These are phyloP conservation scores for Solanum appendiculatum DNA, from an alignment of 257 asterid genomes.

Conservation along the genomic window DNA sequence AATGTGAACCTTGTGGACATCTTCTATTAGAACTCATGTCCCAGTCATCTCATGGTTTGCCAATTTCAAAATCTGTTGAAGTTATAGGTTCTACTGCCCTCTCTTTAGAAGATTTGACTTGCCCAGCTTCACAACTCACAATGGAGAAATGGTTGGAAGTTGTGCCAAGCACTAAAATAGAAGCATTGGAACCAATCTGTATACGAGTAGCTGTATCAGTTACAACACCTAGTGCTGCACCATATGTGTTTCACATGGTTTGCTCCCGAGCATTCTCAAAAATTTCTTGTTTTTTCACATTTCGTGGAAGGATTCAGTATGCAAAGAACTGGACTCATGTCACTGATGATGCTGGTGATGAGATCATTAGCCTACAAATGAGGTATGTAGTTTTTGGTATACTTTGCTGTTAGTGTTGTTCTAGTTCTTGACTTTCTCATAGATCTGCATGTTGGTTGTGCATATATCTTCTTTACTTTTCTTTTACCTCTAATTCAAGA, in stretches of 20 bases:
- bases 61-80: constrained; percentile 32
- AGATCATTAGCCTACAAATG: constrained; percentile 61
- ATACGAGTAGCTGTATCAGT: constrained; percentile 75
- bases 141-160: constrained; percentile 87
- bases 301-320: constrained; percentile 36
- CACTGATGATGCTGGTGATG: constrained; percentile 58
- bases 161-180: constrained; percentile 41
- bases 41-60: constrained; percentile 25
- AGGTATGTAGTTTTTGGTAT: constrained; percentile 32
- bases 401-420: neutral
- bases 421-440: neutral
- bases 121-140: constrained; percentile 37
- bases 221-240: constrained; percentile 61
- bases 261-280: constrained; percentile 44
- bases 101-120: constrained; percentile 43
- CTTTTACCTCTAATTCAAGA: neutral
- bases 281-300: constrained; percentile 57
- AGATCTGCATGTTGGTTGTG: neutral
- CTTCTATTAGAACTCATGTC: constrained; percentile 57
- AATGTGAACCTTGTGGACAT: constrained; percentile 70
- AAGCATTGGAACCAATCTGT: constrained; percentile 38
- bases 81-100: constrained; percentile 49
- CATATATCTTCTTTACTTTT: neutral
- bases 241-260: constrained; percentile 44
- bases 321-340: constrained; percentile 44